Percentiles rank a stretch among this genome's conserved stretches.
Evolutionary conservation across 345 rosid genomes (phyloP).

Genomic region (Draba incana): DNA sequence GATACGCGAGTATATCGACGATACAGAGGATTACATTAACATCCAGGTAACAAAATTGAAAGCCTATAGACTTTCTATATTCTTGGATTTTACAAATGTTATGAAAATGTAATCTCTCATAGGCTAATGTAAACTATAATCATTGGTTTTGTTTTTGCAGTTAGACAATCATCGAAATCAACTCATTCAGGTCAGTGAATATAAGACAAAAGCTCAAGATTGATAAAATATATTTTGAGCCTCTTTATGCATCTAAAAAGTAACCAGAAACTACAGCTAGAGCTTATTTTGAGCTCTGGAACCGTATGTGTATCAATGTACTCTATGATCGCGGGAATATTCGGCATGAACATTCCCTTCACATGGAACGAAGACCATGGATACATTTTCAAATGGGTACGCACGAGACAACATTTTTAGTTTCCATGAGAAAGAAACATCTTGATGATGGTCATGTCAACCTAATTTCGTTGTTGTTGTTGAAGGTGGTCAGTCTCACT

Average conservation of each 20-base stretch:
- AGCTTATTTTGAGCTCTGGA: conserved; percentile 73
- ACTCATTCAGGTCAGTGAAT: conserved; percentile 79
- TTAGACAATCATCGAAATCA: conserved; percentile 95
- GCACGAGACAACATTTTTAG: conserved; percentile 34
- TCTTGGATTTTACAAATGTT: not conserved
- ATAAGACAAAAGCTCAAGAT: not conserved
- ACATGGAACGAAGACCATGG: conserved; percentile 69
- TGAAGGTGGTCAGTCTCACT: conserved; percentile 65
- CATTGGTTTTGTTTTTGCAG: conserved; percentile 46
- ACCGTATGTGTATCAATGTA: conserved; percentile 63
- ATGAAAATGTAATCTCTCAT: not conserved
- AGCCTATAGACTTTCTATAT: not conserved
- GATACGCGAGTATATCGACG: conserved; percentile 92
- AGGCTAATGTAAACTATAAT: conserved; percentile 1
- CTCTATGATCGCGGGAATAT: conserved; percentile 75
- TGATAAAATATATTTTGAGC: not conserved
- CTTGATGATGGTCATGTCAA: not conserved
- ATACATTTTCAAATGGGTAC: conserved; percentile 84
- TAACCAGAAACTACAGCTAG: conserved; percentile 54
- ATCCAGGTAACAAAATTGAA: conserved; percentile 64
- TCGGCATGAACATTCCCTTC: conserved; percentile 91
- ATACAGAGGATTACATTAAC: conserved; percentile 94
- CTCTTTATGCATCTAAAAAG: not conserved
- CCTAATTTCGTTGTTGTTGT: not conserved
- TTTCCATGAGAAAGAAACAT: not conserved